These are phyloP conservation scores for Naumovozyma baii DNA, from an alignment of 805 yeast species.

Conservation along the genomic window DNA sequence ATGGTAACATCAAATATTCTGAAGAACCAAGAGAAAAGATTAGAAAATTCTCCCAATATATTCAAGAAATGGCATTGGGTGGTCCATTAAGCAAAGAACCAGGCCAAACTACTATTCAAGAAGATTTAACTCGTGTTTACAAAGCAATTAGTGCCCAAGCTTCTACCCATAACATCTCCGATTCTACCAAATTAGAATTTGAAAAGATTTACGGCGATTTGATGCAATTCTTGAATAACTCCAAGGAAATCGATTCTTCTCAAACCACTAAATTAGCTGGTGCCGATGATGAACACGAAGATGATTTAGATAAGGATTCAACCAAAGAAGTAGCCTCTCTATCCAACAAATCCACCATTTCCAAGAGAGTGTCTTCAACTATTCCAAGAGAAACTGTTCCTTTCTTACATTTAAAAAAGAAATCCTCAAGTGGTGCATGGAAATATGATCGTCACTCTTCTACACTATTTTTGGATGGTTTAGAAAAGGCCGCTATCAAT, in stretches of 20 bases:
- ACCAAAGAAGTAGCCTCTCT: slow-evolving; percentile 83
- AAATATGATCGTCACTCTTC: slow-evolving; percentile 72
- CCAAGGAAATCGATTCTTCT: slow-evolving; percentile 61
- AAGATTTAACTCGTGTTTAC: slow-evolving; percentile 76
- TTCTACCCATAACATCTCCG: slow-evolving; percentile 34
- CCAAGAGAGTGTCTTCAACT: slow-evolving; percentile 62
- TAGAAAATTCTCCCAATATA: slow-evolving; percentile 91
- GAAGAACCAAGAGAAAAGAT: slow-evolving; percentile 86
- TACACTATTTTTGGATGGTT: slow-evolving; percentile 71
- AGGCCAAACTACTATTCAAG: slow-evolving; percentile 67
- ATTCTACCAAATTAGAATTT: slow-evolving; percentile 59
- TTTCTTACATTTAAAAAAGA: slow-evolving; percentile 84
- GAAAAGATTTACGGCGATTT: slow-evolving; percentile 63
- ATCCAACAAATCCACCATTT: slow-evolving; percentile 58
- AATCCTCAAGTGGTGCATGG: slow-evolving; percentile 67
- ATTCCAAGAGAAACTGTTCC: slow-evolving; percentile 83
- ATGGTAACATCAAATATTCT: slow-evolving; percentile 76
- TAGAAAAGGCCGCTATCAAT: slow-evolving; percentile 88
- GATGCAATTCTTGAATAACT: slow-evolving; percentile 55
- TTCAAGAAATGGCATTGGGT: slow-evolving; percentile 93
- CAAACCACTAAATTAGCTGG: slow-evolving; percentile 51
- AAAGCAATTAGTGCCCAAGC: slow-evolving; percentile 72
- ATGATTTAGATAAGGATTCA: slow-evolving; percentile 41
- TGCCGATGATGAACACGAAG: slow-evolving; percentile 37
- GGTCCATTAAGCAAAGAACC: slow-evolving; percentile 61